Base-by-base conservation (phyloP, 108 stramenopile species). In the Aurantiochytrium sp. region DNA sequence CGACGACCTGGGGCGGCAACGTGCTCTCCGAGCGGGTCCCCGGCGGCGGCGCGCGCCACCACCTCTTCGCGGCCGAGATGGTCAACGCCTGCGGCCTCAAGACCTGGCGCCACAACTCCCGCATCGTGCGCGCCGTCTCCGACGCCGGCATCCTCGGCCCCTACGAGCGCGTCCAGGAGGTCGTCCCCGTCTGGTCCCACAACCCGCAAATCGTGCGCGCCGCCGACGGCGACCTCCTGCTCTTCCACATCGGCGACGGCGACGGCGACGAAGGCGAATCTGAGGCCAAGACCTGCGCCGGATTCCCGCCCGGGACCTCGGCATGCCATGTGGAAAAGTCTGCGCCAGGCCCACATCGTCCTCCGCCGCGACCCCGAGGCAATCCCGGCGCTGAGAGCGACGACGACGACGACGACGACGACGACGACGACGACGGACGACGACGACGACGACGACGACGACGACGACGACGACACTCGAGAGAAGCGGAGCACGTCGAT, bases 1-100 rank as follows among this genome's bases (percentile, higher is more conserved):
- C 59, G 59, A 65, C 59, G 59, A 65, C 59, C 2, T 65, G 59
- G 59, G 59, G 59, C 59, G 59, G 59, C 34, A 65, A 65, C 34
- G 59, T 65, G 34, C 59, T 65, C 32, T 6, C 6, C 8, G 59
- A 65, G 27, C 32, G 10, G 59, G 34, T 12, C 15, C 32, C 59
- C 32, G 59, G 3, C 34, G 59, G 59, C 22, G 32, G 2, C 27
- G 24, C 27, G 0, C 32, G 34, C 8, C 34, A 34, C 59, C 59
- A 65, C 19, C 27, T 65, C 12, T 65, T 65, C 34, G 59, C 19
- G 59, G 27, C 59, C 15, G 59, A 65, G 2, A 65, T 65, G 27
- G 59, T 65, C 22, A 27, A 65, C 10, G 10, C 6, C 27, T 65
- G 59, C 3, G 59, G 59, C 1, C 34, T 65, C 1, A 65, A 15